Evolutionary conservation across 148 eudicot genomes (phyloP), one percentile per base, ranked within the genome.

Genomic region (Euryodendron excelsum): DNA sequence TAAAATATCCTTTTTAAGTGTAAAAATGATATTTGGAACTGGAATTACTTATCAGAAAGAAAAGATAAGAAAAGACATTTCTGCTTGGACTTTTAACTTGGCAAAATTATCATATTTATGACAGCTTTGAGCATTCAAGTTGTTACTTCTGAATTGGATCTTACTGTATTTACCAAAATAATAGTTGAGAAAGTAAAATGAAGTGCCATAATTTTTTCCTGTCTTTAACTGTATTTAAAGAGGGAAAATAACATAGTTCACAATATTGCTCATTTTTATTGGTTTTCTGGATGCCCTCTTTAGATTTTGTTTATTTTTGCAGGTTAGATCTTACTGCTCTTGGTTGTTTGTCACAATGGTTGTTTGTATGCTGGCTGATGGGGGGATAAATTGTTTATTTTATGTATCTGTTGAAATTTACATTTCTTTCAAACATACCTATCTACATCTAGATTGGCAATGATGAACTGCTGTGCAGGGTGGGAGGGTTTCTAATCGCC

Each of bases 401-500:
- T 58, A 59, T 5, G 27, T 12, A 23, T 34, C 60, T 28, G 2
- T 14, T 14, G 37, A 36, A 2, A 47, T 5, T 39, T 25, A 34
- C 13, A 36, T 25, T 65, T 34, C 36, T 12, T 52, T 20, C 31
- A 12, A 20, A 14, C 10, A 11, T 69, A 28, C 27, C 31, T 52
- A 62, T 72, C 2, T 73, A 15, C 62, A 63, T 61, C 8, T 69
- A 59, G 69, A 48, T 79, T 80, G 21, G 55, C 73, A 60, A 27
- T 34, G 63, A 20, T 31, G 67, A 72, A 15, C 41, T 62, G 71
- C 34, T 74, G 50, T 82, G 80, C 85, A 96, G 99, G 93, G 85
- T 79, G 94, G 99, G 70, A 88, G 87, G 80, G 79, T 90, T 50
- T 85, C 99, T n/a, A 91, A 93, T 84, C 95, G 99, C 58, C 97